phyloP scores from a whole-genome alignment of 768 basidiomycete species.

The Mycena alexandri region DNA sequence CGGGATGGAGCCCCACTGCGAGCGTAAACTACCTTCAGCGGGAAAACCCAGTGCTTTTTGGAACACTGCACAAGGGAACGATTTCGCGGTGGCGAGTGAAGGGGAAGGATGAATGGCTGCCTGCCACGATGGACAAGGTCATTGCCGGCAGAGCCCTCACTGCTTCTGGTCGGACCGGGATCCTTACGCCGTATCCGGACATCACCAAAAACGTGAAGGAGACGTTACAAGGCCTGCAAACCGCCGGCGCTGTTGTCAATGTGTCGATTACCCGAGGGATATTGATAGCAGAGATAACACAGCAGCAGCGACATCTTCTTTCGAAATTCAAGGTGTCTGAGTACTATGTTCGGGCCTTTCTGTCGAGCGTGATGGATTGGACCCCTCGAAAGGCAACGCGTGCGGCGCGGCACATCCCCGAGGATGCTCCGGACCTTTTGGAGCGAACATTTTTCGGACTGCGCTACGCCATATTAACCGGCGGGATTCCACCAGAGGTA shows the following conservation, averaged over 20 bases:
- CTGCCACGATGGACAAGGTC: not conserved
- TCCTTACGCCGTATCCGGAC: conserved; percentile 19
- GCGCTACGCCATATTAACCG: not conserved
- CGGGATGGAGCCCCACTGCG: conserved; percentile 7
- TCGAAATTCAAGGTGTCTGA: conserved; percentile 25
- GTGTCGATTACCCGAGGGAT: conserved; percentile 16
- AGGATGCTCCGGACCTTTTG: conserved; percentile 17
- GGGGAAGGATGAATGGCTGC: conserved; percentile 8
- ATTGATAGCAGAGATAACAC: conserved; percentile 16
- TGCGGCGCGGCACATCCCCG: conserved; percentile 23
- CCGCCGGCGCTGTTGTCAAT: conserved; percentile 14
- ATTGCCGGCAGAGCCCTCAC: not conserved
- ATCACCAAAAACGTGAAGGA: conserved; percentile 24
- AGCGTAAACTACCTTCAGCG: not conserved
- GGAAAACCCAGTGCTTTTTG: not conserved
- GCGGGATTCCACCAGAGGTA: conserved; percentile 13
- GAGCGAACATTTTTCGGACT: conserved; percentile 11
- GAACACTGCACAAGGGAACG: not conserved
- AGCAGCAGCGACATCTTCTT: conserved; percentile 12
- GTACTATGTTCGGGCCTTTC: conserved; percentile 16
- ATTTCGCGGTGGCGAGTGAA: conserved; percentile 16
- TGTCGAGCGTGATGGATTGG: conserved; percentile 26
- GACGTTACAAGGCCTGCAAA: conserved; percentile 17
- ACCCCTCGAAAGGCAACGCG: conserved; percentile 20
- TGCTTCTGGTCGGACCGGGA: conserved; percentile 9